Evolutionary conservation across 2,329 filamentous ascomycete species (phyloP), one percentile per base, ranked within the genome.

Genomic region (Colletotrichum sp.): DNA sequence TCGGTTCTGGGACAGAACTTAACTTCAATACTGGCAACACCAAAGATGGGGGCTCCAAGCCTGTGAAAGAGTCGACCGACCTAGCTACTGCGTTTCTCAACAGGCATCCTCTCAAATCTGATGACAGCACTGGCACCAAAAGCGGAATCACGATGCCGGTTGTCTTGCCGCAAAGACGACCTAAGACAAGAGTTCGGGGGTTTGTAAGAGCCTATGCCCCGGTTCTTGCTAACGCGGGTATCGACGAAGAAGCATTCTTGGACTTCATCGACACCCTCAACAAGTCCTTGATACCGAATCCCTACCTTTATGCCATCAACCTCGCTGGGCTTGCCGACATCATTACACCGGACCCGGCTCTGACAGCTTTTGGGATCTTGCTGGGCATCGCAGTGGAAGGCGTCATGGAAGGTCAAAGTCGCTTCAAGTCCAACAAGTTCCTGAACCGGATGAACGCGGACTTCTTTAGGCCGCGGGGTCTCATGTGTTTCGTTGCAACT

Each of bases 391-490:
- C 83, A 1, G 86, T 87, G 0, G 81, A 86, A 15, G 82, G 85
- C 3, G 85, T 85, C 1, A 85, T 86, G 70, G 85, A 88, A 67
- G 80, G 84, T 1, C 83, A 86, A 34, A 83, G 82, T 12, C 84
- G 85, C 21, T 82, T 84, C 78, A 83, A 86, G 57, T 86, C 88
- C 0, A 92, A 92, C 78, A 83, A 80, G 1, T 93, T 91, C 79
- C 85, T 93, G 18, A 87, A 92, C 78, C 82, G 85, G 44, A 86
- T 91, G 78, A 93, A 93, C 79, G 84, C 87, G 10, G 85, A 89
- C 5, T 87, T 91, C 75, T 93, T 93, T 81, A 86, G 85, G 63
- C 91, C 91, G 0, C 87, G 86, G 3, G 91, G 91, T 0, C 85
- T 93, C 0, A 90, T 88, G 15, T 82, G 80, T 5, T 55, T 85